These are phyloP conservation scores for Aureobasidium sp. DNA, from an alignment of 2,329 filamentous ascomycete species.

Conservation along the genomic window DNA sequence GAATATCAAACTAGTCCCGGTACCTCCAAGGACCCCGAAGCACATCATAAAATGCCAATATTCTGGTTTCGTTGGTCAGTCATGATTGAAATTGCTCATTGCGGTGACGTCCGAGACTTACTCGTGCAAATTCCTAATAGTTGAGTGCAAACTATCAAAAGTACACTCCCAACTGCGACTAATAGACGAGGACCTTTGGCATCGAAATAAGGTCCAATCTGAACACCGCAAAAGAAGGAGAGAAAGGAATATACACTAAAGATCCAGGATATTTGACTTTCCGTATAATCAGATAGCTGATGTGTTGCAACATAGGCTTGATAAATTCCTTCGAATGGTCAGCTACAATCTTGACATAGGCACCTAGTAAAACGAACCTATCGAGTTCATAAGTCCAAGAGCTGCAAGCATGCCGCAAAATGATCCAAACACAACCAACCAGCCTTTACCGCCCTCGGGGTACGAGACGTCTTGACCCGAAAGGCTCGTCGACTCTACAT, in stretches of 20 bases:
- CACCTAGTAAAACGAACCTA: slow-evolving; percentile 38
- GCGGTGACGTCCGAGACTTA: slow-evolving; percentile 25
- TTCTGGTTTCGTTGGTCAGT: slow-evolving; percentile 29
- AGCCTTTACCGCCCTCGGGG: slow-evolving; percentile 73
- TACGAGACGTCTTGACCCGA: slow-evolving; percentile 42
- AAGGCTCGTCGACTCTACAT: background rate
- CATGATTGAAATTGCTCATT: background rate
- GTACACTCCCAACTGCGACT: slow-evolving; percentile 57
- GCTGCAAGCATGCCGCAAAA: slow-evolving; percentile 69
- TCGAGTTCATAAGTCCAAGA: slow-evolving; percentile 71
- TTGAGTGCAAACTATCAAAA: slow-evolving; percentile 56
- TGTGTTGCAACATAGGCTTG: slow-evolving; percentile 68
- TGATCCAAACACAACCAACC: slow-evolving; percentile 79
- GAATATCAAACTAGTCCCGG: slow-evolving; percentile 72
- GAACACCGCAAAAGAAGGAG: slow-evolving; percentile 75
- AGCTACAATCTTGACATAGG: background rate
- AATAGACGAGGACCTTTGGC: slow-evolving; percentile 72
- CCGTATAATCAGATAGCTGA: slow-evolving; percentile 61
- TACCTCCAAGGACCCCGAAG: slow-evolving; percentile 66
- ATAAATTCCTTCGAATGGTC: slow-evolving; percentile 42
- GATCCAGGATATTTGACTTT: slow-evolving; percentile 75
- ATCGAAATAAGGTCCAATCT: slow-evolving; percentile 83
- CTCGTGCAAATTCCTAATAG: slow-evolving; percentile 62
- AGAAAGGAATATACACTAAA: slow-evolving; percentile 79
- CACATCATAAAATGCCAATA: slow-evolving; percentile 83